A percentile compares a stretch with the other conserved stretches of the same genome.
phyloP scores from a whole-genome alignment of 2,329 filamentous ascomycete species.

The Epichloe gansuensis region DNA sequence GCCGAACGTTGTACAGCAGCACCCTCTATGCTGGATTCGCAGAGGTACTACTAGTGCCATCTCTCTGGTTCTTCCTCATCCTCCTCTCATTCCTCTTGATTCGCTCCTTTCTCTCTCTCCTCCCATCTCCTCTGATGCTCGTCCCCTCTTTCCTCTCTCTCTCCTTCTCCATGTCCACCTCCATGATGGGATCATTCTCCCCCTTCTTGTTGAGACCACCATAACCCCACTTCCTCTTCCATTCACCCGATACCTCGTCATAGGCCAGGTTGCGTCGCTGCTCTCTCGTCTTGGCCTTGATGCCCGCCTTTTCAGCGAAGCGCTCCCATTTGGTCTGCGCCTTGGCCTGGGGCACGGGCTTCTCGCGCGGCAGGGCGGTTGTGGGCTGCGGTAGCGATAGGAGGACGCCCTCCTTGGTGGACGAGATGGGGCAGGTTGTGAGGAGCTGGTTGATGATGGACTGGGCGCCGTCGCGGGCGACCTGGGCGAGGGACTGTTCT shows the following conservation, averaged over 20 bases:
- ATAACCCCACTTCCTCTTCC: slow-evolving; percentile 92
- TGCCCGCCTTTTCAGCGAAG: slow-evolving; percentile 95
- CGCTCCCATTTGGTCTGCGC: slow-evolving; percentile 87
- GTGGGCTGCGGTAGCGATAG: slow-evolving; percentile 60
- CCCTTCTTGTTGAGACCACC: slow-evolving; percentile 78
- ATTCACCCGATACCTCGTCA: slow-evolving; percentile 74
- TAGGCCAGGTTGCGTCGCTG: slow-evolving; percentile 62
- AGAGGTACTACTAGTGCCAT: slow-evolving; percentile 15
- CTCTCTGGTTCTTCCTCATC: slow-evolving; percentile 53
- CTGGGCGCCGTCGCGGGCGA: slow-evolving; percentile 83
- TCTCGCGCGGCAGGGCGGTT: slow-evolving; percentile 75
- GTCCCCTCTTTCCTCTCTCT: slow-evolving; percentile 48
- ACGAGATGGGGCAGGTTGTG: slow-evolving; percentile 68
- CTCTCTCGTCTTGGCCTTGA: slow-evolving; percentile 76
- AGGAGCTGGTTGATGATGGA: slow-evolving; percentile 89
- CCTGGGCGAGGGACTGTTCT: slow-evolving; percentile 56
- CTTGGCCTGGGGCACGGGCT: slow-evolving; percentile 73
- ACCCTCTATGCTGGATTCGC: not conserved
- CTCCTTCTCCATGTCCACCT: slow-evolving; percentile 72
- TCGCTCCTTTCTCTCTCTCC: slow-evolving; percentile 52
- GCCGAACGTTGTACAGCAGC: too few species aligned
- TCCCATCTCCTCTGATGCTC: slow-evolving; percentile 47
- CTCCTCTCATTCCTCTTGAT: slow-evolving; percentile 58
- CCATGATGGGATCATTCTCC: slow-evolving; percentile 79
- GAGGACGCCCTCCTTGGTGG: slow-evolving; percentile 57